phyloP scores from a whole-genome alignment of 768 basidiomycete species.

The Tylopilus felleus region DNA sequence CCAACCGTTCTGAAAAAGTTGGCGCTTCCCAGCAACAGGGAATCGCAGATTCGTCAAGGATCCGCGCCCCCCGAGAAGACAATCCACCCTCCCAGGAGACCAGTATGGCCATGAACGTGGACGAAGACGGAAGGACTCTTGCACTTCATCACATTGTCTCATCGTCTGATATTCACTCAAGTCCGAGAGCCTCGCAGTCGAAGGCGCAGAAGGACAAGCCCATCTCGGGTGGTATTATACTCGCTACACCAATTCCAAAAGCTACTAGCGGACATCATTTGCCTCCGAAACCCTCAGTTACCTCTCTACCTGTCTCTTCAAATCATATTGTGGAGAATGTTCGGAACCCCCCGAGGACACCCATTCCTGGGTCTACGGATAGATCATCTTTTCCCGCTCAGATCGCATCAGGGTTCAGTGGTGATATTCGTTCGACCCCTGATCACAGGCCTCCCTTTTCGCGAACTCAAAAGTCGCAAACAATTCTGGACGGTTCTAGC shows the following conservation, averaged over 20 bases:
- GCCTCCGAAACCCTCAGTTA: neutral
- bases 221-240: slow-evolving; percentile 19
- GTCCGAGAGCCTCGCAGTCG: neutral
- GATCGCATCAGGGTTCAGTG: slow-evolving; percentile 16
- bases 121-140: neutral
- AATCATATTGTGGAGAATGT: neutral
- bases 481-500: slow-evolving; percentile 12
- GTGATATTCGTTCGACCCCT: slow-evolving; percentile 1
- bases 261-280: neutral
- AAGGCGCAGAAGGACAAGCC: slow-evolving; percentile 6
- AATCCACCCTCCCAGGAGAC: neutral
- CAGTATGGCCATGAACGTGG: neutral
- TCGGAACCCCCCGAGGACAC: neutral
- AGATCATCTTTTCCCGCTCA: slow-evolving; percentile 6
- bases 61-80: slow-evolving; percentile 22
- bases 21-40: slow-evolving; percentile 25
- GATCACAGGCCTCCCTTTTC: slow-evolving; percentile 9
- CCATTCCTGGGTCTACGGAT: slow-evolving; percentile 11
- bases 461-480: slow-evolving; percentile 25
- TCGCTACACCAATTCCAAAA: slow-evolving; percentile 6
- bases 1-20: neutral
- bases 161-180: neutral
- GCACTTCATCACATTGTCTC: neutral
- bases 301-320: neutral
- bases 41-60: slow-evolving; percentile 25